Evolutionary conservation across 1,284 basidiomycete genomes (phyloP), one percentile per base, ranked within the genome.

Genomic region (Pseudomicrostroma phylloplanum): DNA sequence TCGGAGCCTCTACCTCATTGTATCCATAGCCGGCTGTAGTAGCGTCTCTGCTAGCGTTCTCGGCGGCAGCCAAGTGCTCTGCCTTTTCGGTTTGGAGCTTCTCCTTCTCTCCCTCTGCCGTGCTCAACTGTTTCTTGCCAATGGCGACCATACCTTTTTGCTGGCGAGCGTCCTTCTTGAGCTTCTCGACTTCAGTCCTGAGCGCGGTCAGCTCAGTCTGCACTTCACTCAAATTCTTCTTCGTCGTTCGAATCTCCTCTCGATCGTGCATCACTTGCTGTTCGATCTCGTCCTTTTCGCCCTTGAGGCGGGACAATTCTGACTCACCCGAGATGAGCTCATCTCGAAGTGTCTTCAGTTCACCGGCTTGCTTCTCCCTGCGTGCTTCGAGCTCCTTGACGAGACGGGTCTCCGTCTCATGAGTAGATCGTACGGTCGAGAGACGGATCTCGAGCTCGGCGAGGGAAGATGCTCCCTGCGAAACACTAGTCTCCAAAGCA

Each of bases 61-160:
- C 41, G 7, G 26, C 58, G 9, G 13, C 40, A 39, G 6, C 51
- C 26, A 23, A 13, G 7, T 23, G 42, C 26, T 23, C 42, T 25
- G 40, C 40, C 19, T 57, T 62, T 70, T 94, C 91, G 73, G 86
- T 85, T 69, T 88, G 86, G 1, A 84, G 83, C 73, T 86, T 88
- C 13, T 85, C 85, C 60, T 85, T 86, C 69, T 92, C 89, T 0
- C 83, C 82, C 80, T 97, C 93, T 57, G 90, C 89, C 0, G 89
- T 87, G 15, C 85, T 86, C 23, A 98, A 83, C 81, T 98, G 96
- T 81, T 98, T 98, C 82, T 89, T 89, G 9, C 90, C 89, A 77
- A 98, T 96, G 2, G 92, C 92, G 15, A 93, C 84, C 62, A 96
- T 83, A 13, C 94, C 96, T 80, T 92, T 96, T 81, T 97, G 92